Evolutionary conservation across 805 yeast species (phyloP), one percentile per base, ranked within the genome.

Genomic region (Phaffomyces antillensis): DNA sequence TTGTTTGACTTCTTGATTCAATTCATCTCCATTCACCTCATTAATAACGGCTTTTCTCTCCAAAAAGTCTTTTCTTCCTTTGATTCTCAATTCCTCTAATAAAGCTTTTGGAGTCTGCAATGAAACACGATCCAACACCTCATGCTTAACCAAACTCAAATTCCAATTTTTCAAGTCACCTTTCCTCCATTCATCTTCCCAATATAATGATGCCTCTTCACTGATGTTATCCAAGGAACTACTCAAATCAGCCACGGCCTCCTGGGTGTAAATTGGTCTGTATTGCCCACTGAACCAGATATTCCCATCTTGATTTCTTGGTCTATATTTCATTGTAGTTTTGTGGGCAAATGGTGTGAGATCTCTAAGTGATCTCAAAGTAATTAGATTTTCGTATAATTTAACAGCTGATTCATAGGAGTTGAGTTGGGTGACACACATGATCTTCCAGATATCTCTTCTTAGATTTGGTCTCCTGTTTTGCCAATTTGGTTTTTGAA

Each of bases 141-240:
- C 71, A 65, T 87, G 96, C 49, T 73, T 65, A 15, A 81, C 81
- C 43, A 77, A 62, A 9, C 73, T 74, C 3, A 50, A 52, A 44
- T 76, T 68, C 97, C 97, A 89, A 62, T 82, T 73, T 50, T 71
- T 67, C 40, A 76, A 81, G 42, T 79, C 89, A 39, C 98, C 98
- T 66, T 79, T 79, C 63, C 96, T 76, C 95, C 95, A 89, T 43
- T 77, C 69, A 52, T 80, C 79, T 56, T 88, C 96, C 98, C 98
- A 90, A 54, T 71, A 73, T 23, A 88, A 69, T 38, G 68, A 75
- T 69, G 45, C 51, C 37, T 40, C 49, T 36, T 49, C 43, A 41
- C 70, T 71, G 49, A 81, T 71, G 49, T 80, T 83, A 45, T 83
- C 89, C n/a, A 83, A 68, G 11, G 82, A 81, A 42, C 79, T 73